Evolutionary conservation across 148 eudicot species (phyloP), one percentile per base, ranked within the genome.

Genomic region (Salicornia ramosissima): DNA sequence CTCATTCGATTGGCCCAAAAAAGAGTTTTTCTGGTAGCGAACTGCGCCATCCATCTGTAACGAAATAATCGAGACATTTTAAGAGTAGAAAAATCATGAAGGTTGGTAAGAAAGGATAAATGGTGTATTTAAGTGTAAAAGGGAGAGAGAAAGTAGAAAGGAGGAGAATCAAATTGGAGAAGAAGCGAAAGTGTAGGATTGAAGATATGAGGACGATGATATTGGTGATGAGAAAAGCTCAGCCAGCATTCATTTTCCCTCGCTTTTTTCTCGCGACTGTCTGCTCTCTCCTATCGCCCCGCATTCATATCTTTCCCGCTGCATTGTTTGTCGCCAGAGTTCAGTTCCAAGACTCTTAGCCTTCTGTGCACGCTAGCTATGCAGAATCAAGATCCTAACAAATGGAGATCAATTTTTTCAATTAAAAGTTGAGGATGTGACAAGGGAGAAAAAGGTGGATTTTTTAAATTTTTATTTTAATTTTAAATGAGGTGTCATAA

Each of bases 161-260:
- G 42, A 36, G 43, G 19, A 10, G n/a, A 0, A 21, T 43, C 28
- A 22, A 46, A 59, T 46, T 60, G 22, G 67, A 59, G 74, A 46
- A 59, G 74, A 46, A 59, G 66, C 74, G 74, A 71, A 60, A 60
- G 55, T 30, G 47, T 65, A 50, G 74, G 74, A 60, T 46, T 14
- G 25, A 33, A 34, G 24, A 31, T 7, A 24, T 16, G 73, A 26
- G 10, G 60, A 6, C 26, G 61, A 54, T 25, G 61, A 54, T 14
- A 34, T 45, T 42, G 63, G 43, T 58, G n/a, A 1, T 26, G 59
- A 56, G 66, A 46, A 13, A 11, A 60, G 33, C 1, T 39, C 26
- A 34, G n/a, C 28, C 45, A 46, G 13, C 19, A 19, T 52, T 7
- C 29, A 7, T 43, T 70, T 24, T 19, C 28, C 42, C 25, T 60